Conservation (phyloP, 495 filamentous ascomycete genomes). For the Aspergillus nidulans region DNA sequence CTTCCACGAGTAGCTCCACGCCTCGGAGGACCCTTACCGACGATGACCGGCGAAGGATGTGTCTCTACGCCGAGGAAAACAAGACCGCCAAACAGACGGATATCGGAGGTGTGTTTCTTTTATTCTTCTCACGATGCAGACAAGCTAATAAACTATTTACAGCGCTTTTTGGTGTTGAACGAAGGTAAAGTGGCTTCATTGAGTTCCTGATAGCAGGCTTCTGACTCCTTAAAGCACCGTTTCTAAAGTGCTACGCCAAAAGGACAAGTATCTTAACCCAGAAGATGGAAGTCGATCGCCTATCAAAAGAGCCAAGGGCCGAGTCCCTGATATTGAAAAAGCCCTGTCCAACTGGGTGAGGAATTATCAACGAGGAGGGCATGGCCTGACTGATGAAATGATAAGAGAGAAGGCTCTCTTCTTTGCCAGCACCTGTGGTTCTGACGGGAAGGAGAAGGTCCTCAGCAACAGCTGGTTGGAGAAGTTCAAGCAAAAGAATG, state of each 20-base stretch:
- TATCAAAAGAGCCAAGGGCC: constrained; percentile 82
- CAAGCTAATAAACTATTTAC: constrained; percentile 21
- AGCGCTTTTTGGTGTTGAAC: constrained; percentile 94
- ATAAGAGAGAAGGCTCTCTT: constrained; percentile 84
- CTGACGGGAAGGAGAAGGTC: constrained; percentile 72
- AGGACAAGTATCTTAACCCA: constrained; percentile 90
- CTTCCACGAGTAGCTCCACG: constrained; percentile 55
- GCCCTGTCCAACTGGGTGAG: constrained; percentile 85
- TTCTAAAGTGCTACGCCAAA: constrained; percentile 93
- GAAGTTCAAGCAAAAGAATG: constrained; percentile 94
- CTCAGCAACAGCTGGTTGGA: constrained; percentile 81
- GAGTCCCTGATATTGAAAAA: constrained; percentile 91
- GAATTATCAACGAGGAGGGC: constrained; percentile 74
- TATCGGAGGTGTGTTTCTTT: constrained; percentile 68
- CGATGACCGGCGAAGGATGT: constrained; percentile 88
- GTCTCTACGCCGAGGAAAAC: constrained; percentile 90
- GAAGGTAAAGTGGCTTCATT: constrained; percentile 65
- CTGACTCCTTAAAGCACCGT: constrained; percentile 69
- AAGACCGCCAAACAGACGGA: constrained; percentile 96
- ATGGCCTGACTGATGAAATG: constrained; percentile 71
- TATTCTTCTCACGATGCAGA: background rate
- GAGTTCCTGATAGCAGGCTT: constrained; percentile 1
- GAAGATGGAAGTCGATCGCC: constrained; percentile 87
- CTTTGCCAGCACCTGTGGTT: constrained; percentile 74
- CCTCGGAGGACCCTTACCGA: constrained; percentile 90